Evolutionary conservation across 1,139 yeast genomes (phyloP), one percentile per base, ranked within the genome.

Genomic region (Lodderomyces orthopsilosis): DNA sequence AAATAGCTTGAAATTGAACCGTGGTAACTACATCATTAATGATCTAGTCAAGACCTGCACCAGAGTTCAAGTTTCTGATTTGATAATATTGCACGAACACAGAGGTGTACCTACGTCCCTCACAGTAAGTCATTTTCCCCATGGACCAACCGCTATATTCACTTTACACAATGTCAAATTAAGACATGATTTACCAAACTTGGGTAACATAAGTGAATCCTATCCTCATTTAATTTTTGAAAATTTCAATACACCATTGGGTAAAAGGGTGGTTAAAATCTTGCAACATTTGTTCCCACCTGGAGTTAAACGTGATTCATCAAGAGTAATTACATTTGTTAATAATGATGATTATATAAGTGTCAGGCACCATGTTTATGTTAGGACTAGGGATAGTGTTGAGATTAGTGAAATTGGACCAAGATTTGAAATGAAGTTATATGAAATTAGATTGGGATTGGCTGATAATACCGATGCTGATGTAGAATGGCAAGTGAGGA

Each of bases 351-450:
- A 93, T 65, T 93, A 81, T 58, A 91, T 93, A 45, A 80, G 90
- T 47, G 97, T 93, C 6, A 79, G 99, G 64, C 98, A 93, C 61
- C 99, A 93, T 61, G 87, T 94, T 2, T 94, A 86, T 60, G 96
- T 91, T 10, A 83, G 81, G 58, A 89, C 96, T 1, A 81, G 85
- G 53, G 96, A 90, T 48, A 79, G 85, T 28, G 96, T 90, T 3
- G 98, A 93, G 61, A 68, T 93, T 49, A 93, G 97, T 50, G 99
- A 93, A 61, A 86, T 94, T 34, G 99, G 99, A 0, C 99, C 99
- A n/a, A 73, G 99, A 49, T 93, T 93, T 57, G 98, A 94, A 66
- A 90, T 93, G 98, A 81, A 90, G 61, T 68, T 93, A 50, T 93
- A 82, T 60, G 97, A 93, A 61, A 70, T 94, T 50, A 79, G 84